phyloP scores from a whole-genome alignment of 1,284 basidiomycete species.

The Phenoliferia sp. region DNA sequence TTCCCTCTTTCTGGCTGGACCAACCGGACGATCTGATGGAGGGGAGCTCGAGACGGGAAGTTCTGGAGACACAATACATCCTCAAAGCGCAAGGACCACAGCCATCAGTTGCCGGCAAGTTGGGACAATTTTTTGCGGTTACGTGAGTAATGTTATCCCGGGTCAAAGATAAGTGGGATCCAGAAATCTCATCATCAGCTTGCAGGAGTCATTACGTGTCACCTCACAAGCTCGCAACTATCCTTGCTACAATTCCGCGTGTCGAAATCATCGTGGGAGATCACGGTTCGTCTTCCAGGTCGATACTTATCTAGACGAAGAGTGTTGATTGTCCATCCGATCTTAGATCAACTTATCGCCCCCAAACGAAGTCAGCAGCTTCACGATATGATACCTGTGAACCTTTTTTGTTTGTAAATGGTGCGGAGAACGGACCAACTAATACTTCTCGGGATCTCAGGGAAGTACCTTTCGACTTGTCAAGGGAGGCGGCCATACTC shows the following conservation, averaged over 20 bases:
- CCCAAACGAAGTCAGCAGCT: not conserved
- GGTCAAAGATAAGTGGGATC: too few relatives aligned
- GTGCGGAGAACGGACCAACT: not conserved
- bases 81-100: not conserved
- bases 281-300: too few relatives aligned
- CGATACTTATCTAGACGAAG: too few relatives aligned
- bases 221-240: not conserved
- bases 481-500: not conserved
- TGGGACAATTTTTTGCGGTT: not conserved
- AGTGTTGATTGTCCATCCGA: too few relatives aligned
- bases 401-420: not conserved
- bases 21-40: not conserved
- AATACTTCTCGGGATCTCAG: not conserved
- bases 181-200: too few relatives aligned
- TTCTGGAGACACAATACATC: not conserved
- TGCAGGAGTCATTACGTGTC: not conserved
- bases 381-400: not conserved
- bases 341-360: not conserved
- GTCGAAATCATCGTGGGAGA: not conserved
- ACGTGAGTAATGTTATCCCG: too few relatives aligned
- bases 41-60: not conserved
- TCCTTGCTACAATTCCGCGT: not conserved
- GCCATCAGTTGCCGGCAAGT: not conserved
- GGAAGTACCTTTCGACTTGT: not conserved
- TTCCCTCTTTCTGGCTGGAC: not conserved